Base-by-base conservation (phyloP, 2,329 filamentous ascomycete species). In the Hirsutella thompsonii region DNA sequence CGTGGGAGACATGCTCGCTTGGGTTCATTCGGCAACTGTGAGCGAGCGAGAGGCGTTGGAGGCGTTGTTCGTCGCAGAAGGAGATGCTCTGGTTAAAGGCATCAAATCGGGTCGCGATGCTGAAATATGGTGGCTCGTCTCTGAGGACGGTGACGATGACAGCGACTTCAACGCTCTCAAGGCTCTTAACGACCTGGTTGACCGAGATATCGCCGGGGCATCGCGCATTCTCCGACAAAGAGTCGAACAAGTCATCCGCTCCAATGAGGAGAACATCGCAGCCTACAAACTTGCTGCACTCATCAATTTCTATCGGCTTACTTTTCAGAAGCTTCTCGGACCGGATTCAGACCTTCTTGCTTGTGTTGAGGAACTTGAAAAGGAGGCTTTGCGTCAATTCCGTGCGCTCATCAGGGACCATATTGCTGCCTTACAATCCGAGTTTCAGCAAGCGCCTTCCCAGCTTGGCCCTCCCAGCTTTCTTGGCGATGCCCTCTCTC, bases 1-100 rank as follows among this genome's bases (percentile, higher is more conserved):
- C 58, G 79, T 93, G 3, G 88, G 92, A 40, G 92, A 98, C 56
- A 98, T 98, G 89, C 72, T 98, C 13, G 92, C 92, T 5, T 98
- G 92, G 92, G 79, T 83, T 5, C 92, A 98, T 58, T 94, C 92
- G 1, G 84, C 89, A 3, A 82, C 90, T 0, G 92, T 98, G 1
- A 93, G 90, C 26, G 92, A 98, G 60, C 76, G 85, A 40, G 92
- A 98, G 60, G 88, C 89, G 0, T 69, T 98, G 5, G 90, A 96
- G 58, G 79, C 87, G 2, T 68, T 98, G 1, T 98, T 98, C 55
- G 81, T 95, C 34, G 82, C 83, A 0, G 89, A 95, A 46, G 89
- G 85, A 2, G 84, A 92, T 46, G 87, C 94, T 52, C 84, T 96
- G 42, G 82, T 83, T 20, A 84, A 79, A 47, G 86, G 83, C 1